A percentile compares a stretch with the other conserved stretches of the same genome.
Conservation (phyloP, 768 basidiomycete species). For the Inosperma sp. region DNA sequence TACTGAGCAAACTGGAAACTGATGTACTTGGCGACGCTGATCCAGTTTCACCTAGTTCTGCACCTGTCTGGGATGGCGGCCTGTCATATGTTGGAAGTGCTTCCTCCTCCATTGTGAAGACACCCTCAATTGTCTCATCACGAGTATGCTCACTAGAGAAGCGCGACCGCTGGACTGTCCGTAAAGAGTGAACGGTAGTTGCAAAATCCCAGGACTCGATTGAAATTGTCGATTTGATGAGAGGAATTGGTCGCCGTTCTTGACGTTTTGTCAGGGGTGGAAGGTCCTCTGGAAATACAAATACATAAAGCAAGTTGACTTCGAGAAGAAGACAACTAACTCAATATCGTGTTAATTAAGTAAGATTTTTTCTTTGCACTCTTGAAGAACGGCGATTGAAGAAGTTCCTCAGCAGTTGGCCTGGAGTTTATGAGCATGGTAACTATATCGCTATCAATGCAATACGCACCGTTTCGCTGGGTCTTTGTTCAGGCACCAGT, state of each 20-base stretch:
- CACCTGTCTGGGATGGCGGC: not conserved
- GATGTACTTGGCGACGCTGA: conserved; percentile 22
- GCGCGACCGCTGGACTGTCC: conserved; percentile 25
- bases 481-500: conserved; percentile 80
- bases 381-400: conserved; percentile 77
- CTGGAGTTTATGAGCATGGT: conserved; percentile 31
- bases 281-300: conserved; percentile 44
- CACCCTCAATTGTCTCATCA: conserved; percentile 20
- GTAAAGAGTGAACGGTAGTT: conserved; percentile 41
- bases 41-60: not conserved
- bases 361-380: conserved; percentile 72
- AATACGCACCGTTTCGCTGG: conserved; percentile 62
- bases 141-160: conserved; percentile 18
- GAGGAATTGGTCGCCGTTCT: conserved; percentile 52
- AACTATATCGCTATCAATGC: not conserved
- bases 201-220: conserved; percentile 82
- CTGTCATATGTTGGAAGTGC: conserved; percentile 2
- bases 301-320: not conserved
- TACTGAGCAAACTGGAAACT: conserved; percentile 17
- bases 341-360: conserved; percentile 72
- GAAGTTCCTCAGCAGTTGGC: conserved; percentile 72
- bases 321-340: conserved; percentile 29
- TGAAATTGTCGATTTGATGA: conserved; percentile 39
- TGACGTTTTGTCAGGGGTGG: conserved; percentile 72
- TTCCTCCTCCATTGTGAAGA: conserved; percentile 37